These are phyloP conservation scores for Calonectria crousiana DNA, from an alignment of 2,329 filamentous ascomycete species.

Conservation along the genomic window DNA sequence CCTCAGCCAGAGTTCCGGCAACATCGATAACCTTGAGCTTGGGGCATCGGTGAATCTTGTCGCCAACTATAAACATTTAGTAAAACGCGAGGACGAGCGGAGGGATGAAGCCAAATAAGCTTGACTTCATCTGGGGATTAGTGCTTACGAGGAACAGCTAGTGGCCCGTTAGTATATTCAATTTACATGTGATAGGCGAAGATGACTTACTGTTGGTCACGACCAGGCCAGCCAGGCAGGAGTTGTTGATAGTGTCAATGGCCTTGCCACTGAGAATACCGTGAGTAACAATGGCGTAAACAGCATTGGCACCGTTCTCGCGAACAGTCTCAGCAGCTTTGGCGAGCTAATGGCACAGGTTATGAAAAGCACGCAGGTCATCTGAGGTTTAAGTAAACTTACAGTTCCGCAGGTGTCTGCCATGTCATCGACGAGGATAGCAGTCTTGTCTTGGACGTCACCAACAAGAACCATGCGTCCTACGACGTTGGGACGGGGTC, in stretches of 20 bases:
- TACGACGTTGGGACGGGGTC: conserved; percentile 86
- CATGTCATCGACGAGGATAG: conserved; percentile 98
- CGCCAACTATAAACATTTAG: conserved; percentile 62
- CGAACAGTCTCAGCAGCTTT: conserved; percentile 94
- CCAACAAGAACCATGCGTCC: conserved; percentile 95
- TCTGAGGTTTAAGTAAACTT: conserved; percentile 25
- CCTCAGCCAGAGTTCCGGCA: conserved; percentile 81
- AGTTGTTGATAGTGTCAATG: conserved; percentile 86
- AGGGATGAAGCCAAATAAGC: neutral
- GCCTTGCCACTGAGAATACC: conserved; percentile 91
- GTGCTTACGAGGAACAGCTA: conserved; percentile 51
- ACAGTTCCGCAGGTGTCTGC: conserved; percentile 92
- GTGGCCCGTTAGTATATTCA: conserved; percentile 38
- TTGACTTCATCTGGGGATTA: neutral
- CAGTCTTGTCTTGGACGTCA: conserved; percentile 89
- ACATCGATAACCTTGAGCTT: conserved; percentile 94
- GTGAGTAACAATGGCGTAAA: conserved; percentile 95
- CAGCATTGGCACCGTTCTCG: conserved; percentile 86
- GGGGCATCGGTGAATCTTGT: conserved; percentile 82
- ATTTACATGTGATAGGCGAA: neutral
- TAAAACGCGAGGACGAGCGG: neutral
- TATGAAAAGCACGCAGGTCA: neutral
- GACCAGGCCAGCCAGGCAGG: conserved; percentile 81
- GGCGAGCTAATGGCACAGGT: conserved; percentile 53
- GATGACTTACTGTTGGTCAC: conserved; percentile 81